phyloP scores from a whole-genome alignment of 1,284 basidiomycete species.

The Hortiboletus rubellus region DNA sequence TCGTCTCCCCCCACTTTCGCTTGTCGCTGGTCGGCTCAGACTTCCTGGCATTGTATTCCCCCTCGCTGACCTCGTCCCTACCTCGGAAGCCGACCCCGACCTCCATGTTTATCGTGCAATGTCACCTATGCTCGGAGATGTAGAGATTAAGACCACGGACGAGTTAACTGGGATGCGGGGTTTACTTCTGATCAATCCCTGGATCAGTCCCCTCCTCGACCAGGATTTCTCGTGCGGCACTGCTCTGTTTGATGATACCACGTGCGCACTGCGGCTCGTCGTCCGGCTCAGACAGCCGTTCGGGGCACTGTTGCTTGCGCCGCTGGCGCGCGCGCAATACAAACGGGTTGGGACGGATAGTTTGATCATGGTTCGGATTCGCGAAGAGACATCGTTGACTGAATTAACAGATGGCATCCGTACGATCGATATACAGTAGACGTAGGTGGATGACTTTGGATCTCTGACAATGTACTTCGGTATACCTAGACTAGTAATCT shows the following conservation, averaged over 20 bases:
- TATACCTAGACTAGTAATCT: no score
- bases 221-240: neutral
- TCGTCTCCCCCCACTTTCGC: neutral
- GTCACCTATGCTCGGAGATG: neutral
- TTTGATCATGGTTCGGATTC: neutral
- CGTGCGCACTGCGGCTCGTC: neutral
- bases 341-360: neutral
- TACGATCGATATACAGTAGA: neutral
- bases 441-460: neutral
- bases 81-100: neutral
- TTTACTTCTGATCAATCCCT: neutral
- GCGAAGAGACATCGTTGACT: neutral
- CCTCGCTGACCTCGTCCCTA: neutral
- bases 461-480: neutral
- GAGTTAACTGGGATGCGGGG: neutral
- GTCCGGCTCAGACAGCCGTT: neutral
- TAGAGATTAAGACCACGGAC: constrained; percentile 2
- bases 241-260: neutral
- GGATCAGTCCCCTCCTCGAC: neutral
- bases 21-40: neutral
- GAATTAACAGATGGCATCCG: neutral
- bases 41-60: constrained; percentile 7
- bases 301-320: neutral
- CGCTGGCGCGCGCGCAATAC: neutral
- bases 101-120: constrained; percentile 4